phyloP scores from a whole-genome alignment of 805 yeast species.

The Zygosaccharomyces bisporus region DNA sequence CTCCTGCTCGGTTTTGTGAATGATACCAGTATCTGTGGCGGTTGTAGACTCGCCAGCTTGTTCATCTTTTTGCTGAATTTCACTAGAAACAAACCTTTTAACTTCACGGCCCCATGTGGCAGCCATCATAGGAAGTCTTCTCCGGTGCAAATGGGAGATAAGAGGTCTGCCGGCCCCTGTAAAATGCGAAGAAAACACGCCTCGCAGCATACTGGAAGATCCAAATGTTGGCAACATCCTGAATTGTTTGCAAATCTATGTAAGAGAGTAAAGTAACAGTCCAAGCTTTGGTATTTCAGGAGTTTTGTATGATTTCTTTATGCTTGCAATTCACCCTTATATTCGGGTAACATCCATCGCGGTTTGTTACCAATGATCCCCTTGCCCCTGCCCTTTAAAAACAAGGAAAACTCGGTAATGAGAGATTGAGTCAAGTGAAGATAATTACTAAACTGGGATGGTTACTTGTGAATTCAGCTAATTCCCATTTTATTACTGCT shows the following conservation, averaged over 20 bases:
- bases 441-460: constrained; percentile 4
- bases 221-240: constrained; percentile 1
- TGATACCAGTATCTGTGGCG: constrained; percentile 56
- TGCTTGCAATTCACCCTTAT: neutral
- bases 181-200: neutral
- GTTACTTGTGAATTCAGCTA: neutral
- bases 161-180: constrained; percentile 1
- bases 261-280: neutral
- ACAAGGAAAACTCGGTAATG: neutral
- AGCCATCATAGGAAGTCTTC: neutral
- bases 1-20: constrained; percentile 46
- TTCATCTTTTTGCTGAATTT: constrained; percentile 42
- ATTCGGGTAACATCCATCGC: constrained; percentile 1
- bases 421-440: neutral
- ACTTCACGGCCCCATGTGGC: neutral
- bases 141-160: neutral
- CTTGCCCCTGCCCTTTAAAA: constrained; percentile 7
- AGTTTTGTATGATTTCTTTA: too few species aligned
- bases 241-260: neutral
- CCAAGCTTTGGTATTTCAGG: too few species aligned
- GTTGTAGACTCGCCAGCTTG: constrained; percentile 54
- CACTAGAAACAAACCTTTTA: constrained; percentile 37
- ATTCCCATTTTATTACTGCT: neutral
- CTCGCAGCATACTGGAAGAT: neutral
- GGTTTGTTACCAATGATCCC: constrained; percentile 2